These are phyloP conservation scores for Stephania cephalantha DNA, from an alignment of 164 flowering plant species.

Conservation along the genomic window DNA sequence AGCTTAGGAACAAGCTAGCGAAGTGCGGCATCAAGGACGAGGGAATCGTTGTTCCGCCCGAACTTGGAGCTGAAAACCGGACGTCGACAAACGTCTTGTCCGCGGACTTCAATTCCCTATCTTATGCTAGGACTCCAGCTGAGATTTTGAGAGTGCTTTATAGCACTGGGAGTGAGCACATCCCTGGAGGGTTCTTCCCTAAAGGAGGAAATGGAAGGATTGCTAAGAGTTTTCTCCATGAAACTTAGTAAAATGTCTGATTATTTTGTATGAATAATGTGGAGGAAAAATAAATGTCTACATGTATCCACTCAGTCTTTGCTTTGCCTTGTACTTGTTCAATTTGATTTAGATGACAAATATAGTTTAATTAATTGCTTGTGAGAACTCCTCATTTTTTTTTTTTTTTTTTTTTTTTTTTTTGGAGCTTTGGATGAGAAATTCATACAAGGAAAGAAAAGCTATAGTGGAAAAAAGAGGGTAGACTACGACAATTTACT, in stretches of 20 bases:
- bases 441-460: too few species aligned
- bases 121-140: constrained; percentile 11
- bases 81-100: constrained; percentile 15
- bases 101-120: not conserved
- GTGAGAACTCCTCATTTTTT: too few species aligned
- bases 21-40: constrained; percentile 14
- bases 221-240: not conserved
- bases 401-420: too few species aligned
- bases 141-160: constrained; percentile 12
- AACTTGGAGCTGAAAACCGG: constrained; percentile 11
- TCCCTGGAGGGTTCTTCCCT: constrained; percentile 15
- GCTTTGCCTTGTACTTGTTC: too few species aligned
- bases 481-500: too few species aligned
- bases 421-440: too few species aligned
- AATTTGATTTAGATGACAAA: too few species aligned
- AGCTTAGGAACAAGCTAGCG: constrained; percentile 11
- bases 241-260: not conserved
- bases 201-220: constrained; percentile 15
- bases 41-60: constrained; percentile 7
- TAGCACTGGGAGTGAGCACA: constrained; percentile 7
- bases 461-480: too few species aligned
- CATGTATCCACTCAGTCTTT: too few species aligned
- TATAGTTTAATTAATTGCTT: too few species aligned
- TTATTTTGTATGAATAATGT: not conserved
- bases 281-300: too few species aligned